Conservation (phyloP, 225 moss, liverwort and hornwort genomes). For the Antitrichia curtipendula region DNA sequence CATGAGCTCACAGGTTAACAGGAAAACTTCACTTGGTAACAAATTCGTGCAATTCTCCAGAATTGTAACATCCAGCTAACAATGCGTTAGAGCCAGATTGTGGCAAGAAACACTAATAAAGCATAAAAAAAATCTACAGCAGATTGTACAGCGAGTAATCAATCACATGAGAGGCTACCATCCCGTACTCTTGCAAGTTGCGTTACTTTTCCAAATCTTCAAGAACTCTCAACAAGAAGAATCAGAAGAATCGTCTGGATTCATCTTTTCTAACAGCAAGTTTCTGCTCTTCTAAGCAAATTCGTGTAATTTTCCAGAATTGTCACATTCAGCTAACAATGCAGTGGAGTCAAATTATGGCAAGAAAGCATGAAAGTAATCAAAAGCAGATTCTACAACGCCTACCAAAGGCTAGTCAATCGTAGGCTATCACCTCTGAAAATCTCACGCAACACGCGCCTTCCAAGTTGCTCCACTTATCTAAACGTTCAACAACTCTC, state of each 20-base stretch:
- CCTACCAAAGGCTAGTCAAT: neutral
- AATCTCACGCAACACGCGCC: neutral
- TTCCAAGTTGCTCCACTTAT: neutral
- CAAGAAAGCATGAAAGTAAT: neutral
- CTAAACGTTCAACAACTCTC: neutral
- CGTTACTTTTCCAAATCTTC: neutral
- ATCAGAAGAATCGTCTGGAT: neutral
- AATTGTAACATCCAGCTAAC: neutral
- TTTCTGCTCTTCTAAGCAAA: neutral
- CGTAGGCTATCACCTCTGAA: neutral
- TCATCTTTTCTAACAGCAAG: neutral
- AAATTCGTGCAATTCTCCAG: neutral
- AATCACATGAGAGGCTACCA: neutral
- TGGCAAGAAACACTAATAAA: neutral
- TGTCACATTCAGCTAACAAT: neutral
- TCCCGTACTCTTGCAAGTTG: neutral
- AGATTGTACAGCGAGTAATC: neutral
- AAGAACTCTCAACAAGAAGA: neutral
- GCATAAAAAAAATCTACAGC: neutral
- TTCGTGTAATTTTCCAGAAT: neutral
- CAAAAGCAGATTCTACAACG: neutral
- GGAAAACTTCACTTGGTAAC: neutral
- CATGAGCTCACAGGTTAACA: neutral
- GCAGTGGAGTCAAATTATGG: neutral
- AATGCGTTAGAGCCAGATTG: neutral